Evolutionary conservation across 306 rosid species (phyloP), one percentile per base, ranked within the genome.

Genomic region (Hippophae gyantsensis): DNA sequence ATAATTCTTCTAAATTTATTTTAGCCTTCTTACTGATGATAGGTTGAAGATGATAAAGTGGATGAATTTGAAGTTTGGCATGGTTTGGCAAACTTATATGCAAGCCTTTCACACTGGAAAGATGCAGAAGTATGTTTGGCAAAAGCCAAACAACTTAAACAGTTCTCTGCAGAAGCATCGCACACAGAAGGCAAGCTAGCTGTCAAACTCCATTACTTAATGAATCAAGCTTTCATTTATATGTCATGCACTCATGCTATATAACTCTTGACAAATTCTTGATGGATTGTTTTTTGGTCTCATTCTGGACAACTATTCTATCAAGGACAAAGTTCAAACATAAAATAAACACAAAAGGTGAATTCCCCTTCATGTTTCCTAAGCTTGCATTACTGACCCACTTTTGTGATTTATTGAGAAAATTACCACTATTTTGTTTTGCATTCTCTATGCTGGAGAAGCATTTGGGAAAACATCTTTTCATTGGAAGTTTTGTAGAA

Each of bases 111-210:
- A 58, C 84, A 72, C 69, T 93, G 93, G 97, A 86, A 79, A 68
- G 99, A 93, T 75, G 95, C 95, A 55, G 97, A 85, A 78, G 69
- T 88, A 70, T 93, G 99, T 74, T 74, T 93, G 83, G 79, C 78
- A 9, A 93, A 88, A 80, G 95, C 88, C 69, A 80, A 74, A 56
- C 94, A 84, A 62, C 72, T 88, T 63, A 86, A 82, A 74, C 63
- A 49, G 60, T 79, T 73, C 67, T 78, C 90, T 14, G 81, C 80
- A 6, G 94, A 82, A 71, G 72, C 80, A 57, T 57, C 71, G 50
- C 90, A 92, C 54, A 64, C 78, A 0, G 82, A 87, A 88, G 99
- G 99, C 71, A 83, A 88, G 85, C 72, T 9, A 54, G 25, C 60
- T 63, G 26, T 69, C 23, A 13, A 26, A 43, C 18, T 48, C 43